phyloP scores from a whole-genome alignment of 1,284 basidiomycete genomes.

The Trichosporon sp. region DNA sequence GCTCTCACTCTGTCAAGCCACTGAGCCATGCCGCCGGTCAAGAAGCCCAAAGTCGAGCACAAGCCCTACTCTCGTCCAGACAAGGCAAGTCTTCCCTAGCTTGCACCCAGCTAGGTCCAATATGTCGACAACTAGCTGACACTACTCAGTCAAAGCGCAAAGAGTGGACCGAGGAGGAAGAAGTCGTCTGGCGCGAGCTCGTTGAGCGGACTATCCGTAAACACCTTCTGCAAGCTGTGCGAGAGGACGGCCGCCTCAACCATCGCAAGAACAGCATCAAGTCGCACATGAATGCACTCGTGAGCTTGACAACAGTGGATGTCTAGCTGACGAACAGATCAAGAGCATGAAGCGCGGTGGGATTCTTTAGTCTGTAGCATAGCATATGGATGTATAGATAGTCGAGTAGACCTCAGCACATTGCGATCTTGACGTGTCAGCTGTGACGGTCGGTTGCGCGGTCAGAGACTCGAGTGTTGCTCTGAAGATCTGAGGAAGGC shows the following conservation, averaged over 20 bases:
- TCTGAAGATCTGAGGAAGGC: too few species aligned
- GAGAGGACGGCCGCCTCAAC: conserved; percentile 26
- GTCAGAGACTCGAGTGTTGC: too few species aligned
- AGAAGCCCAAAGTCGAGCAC: background rate
- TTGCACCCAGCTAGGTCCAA: too few species aligned
- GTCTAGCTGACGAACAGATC: conserved; percentile 6
- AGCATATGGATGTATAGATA: background rate
- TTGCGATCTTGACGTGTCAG: too few species aligned
- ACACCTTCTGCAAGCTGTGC: conserved; percentile 17
- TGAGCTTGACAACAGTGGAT: conserved; percentile 11
- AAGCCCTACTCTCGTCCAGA: background rate
- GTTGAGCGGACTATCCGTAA: conserved; percentile 10
- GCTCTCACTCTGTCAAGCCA: background rate
- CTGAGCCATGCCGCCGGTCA: background rate
- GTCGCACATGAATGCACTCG: conserved; percentile 25
- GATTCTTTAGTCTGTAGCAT: background rate
- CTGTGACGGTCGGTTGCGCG: too few species aligned
- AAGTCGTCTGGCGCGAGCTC: conserved; percentile 22
- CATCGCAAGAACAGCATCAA: conserved; percentile 18
- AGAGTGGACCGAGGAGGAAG: conserved; percentile 25
- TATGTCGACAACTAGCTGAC: too few species aligned
- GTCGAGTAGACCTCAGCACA: too few species aligned
- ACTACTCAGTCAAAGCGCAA: background rate
- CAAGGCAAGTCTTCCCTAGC: background rate
- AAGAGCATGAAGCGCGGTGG: background rate